Percentiles rank a stretch among this genome's conserved stretches.
phyloP scores from a whole-genome alignment of 202 grass and related monocot species.

The Zizania palustris region DNA sequence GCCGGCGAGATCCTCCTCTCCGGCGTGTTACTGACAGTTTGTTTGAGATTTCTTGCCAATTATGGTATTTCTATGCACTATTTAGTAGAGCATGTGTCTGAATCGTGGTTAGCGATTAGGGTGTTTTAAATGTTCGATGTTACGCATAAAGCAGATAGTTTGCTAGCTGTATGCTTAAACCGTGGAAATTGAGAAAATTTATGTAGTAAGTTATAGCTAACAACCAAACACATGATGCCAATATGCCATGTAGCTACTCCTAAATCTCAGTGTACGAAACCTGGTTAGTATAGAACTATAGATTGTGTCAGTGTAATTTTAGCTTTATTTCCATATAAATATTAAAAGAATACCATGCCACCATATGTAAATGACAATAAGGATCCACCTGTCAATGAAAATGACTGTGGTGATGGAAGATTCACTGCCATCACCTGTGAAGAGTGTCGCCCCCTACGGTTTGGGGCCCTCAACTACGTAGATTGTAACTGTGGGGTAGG shows the following conservation, averaged over 20 bases:
- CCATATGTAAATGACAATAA: too few species aligned
- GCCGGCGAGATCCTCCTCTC: too few species aligned
- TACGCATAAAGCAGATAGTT: neutral
- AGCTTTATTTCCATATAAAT: neutral
- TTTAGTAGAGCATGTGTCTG: constrained; percentile 18
- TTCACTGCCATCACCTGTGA: too few species aligned
- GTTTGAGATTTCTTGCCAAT: constrained; percentile 29
- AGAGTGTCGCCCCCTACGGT: too few species aligned
- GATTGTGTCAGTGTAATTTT: neutral
- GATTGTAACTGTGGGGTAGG: too few species aligned
- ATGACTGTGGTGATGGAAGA: too few species aligned
- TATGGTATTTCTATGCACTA: neutral
- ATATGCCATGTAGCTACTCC: constrained; percentile 24
- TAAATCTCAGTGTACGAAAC: neutral
- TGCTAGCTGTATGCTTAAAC: constrained; percentile 17
- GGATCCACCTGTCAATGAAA: too few species aligned
- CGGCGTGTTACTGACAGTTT: too few species aligned
- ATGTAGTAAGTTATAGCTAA: neutral
- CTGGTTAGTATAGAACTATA: constrained; percentile 20
- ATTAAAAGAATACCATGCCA: too few species aligned
- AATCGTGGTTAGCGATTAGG: neutral
- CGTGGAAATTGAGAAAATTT: neutral
- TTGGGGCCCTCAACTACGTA: too few species aligned
- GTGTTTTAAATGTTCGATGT: neutral
- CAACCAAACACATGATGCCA: neutral